A percentile compares a stretch with the other conserved stretches of the same genome.
These are phyloP conservation scores for Debaryomyces hansenii DNA, from an alignment of 805 yeast genomes.

Conservation along the genomic window DNA sequence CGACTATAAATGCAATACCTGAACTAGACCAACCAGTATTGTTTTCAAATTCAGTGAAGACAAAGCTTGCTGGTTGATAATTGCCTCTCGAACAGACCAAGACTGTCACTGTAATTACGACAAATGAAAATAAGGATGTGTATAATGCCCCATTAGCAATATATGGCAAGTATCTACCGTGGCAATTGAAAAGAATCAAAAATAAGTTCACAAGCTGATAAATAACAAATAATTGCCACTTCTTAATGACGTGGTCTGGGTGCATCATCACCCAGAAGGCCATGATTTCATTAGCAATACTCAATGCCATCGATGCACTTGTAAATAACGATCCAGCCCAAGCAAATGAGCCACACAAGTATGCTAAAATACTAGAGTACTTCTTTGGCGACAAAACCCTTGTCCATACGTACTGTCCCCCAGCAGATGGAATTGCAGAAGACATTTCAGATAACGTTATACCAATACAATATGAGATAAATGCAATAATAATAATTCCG, in stretches of 20 bases:
- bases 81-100: conserved; percentile 53
- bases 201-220: conserved; percentile 46
- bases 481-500: conserved; percentile 54
- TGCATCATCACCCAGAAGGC: conserved; percentile 48
- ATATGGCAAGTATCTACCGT: conserved; percentile 52
- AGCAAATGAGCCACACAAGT: conserved; percentile 60
- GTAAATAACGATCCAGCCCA: conserved; percentile 65
- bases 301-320: conserved; percentile 56
- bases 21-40: conserved; percentile 60
- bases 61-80: conserved; percentile 51
- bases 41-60: conserved; percentile 53
- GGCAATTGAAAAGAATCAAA: conserved; percentile 48
- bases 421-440: conserved; percentile 55
- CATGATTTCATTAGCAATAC: conserved; percentile 51
- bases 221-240: conserved; percentile 57
- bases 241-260: conserved; percentile 36
- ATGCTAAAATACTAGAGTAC: conserved; percentile 50
- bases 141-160: conserved; percentile 52
- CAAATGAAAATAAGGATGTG: conserved; percentile 52
- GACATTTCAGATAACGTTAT: conserved; percentile 53
- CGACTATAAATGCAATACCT: conserved; percentile 66
- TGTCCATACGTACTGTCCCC: conserved; percentile 64
- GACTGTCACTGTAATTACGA: conserved; percentile 52
- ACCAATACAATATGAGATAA: conserved; percentile 48
- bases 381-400: conserved; percentile 52